Conservation (phyloP, 2,329 filamentous ascomycete genomes). For the Pleurostoma richardsiae region DNA sequence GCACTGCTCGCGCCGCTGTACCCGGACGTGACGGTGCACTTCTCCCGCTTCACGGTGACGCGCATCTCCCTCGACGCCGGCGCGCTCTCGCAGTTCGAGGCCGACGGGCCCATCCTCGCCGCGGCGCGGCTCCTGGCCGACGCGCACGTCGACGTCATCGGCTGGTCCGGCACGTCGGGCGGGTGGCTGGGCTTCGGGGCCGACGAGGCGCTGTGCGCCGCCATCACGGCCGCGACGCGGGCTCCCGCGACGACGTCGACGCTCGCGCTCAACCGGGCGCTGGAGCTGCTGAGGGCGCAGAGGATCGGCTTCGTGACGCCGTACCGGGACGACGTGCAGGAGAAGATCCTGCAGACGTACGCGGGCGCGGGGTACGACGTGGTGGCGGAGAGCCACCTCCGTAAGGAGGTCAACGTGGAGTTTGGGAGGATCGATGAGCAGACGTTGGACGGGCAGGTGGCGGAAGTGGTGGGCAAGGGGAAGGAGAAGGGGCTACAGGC, state of each 20-base stretch:
- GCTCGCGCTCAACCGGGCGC: constrained; percentile 29
- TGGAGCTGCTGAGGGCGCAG: constrained; percentile 17
- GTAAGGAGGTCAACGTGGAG: constrained; percentile 27
- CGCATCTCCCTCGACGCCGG: constrained; percentile 25
- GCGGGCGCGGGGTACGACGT: constrained; percentile 22
- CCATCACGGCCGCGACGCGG: constrained; percentile 27
- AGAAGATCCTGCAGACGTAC: constrained; percentile 28
- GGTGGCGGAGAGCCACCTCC: constrained; percentile 24
- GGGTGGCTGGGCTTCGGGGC: constrained; percentile 33
- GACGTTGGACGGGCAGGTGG: constrained; percentile 12
- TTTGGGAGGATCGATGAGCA: constrained; percentile 26
- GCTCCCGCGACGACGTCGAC: constrained; percentile 34
- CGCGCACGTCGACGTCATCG: constrained; percentile 29
- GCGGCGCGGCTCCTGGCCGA: constrained; percentile 28
- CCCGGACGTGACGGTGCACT: constrained; percentile 30
- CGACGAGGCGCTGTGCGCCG: constrained; percentile 29
- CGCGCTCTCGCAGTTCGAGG: constrained; percentile 25
- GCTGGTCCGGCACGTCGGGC: constrained; percentile 29
- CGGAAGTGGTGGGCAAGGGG: constrained; percentile 19
- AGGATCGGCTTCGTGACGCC: constrained; percentile 33
- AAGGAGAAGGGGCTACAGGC: constrained; percentile 17
- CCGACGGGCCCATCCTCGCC: constrained; percentile 17
- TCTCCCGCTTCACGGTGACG: constrained; percentile 34
- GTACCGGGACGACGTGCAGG: constrained; percentile 32
- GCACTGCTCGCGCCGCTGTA: constrained; percentile 24